phyloP scores from a whole-genome alignment of 2,329 filamentous ascomycete genomes.

The Xenoacremonium recifei region DNA sequence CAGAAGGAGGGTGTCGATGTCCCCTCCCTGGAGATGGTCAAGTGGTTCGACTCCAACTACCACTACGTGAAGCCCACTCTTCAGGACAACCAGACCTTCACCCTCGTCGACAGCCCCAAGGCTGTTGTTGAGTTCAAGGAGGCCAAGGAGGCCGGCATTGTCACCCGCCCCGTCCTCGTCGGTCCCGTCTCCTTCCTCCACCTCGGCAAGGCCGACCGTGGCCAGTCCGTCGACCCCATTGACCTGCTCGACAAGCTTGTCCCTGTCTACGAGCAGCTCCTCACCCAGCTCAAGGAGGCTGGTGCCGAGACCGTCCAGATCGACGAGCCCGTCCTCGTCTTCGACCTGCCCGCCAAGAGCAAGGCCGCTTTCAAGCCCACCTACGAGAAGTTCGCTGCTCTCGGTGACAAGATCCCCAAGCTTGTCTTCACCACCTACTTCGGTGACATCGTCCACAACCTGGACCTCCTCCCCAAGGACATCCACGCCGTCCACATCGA shows the following conservation, averaged over 20 bases:
- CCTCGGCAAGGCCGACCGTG: constrained; percentile 97
- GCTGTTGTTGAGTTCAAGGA: constrained; percentile 91
- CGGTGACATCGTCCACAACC: constrained; percentile 98
- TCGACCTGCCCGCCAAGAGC: constrained; percentile 84
- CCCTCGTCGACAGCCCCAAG: constrained; percentile 84
- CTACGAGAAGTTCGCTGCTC: constrained; percentile 81
- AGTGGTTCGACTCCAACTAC: constrained; percentile 99
- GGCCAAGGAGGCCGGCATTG: constrained; percentile 95
- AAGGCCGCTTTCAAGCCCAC: constrained; percentile 98
- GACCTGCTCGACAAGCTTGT: constrained; percentile 89
- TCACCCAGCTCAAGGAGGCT: constrained; percentile 90
- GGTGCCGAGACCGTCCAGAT: constrained; percentile 97
- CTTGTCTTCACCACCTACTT: constrained; percentile 96
- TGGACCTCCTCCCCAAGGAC: constrained; percentile 78
- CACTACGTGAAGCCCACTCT: constrained; percentile 99
- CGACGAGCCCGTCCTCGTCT: constrained; percentile 95
- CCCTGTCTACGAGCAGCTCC: constrained; percentile 90
- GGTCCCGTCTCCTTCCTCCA: constrained; percentile 97
- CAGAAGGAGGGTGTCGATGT: constrained; percentile 95
- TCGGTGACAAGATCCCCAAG: constrained; percentile 80
- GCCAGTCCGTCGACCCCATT: constrained; percentile 88
- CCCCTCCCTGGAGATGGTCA: constrained; percentile 96
- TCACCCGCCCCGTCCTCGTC: constrained; percentile 89
- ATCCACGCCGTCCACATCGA: constrained; percentile 90
- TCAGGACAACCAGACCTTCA: constrained; percentile 96